Conservation (phyloP, 805 yeast species). For the Myxozyma mucilagina region DNA sequence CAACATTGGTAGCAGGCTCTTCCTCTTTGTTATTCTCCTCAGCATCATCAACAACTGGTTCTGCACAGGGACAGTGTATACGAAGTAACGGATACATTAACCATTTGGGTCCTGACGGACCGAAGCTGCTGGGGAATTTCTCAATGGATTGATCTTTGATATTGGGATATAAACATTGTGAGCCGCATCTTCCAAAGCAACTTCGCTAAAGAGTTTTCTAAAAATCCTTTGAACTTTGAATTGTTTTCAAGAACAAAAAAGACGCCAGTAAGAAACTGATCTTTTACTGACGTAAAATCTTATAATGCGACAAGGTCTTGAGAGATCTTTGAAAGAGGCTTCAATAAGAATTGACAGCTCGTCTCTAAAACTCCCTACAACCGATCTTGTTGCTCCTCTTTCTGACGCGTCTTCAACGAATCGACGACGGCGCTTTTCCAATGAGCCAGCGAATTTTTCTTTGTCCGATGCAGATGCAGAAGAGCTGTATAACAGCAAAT, state of each 20-base stretch:
- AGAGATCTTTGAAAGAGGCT: constrained; percentile 19
- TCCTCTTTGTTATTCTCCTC: background rate
- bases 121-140: background rate
- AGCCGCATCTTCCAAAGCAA: background rate
- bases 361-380: constrained; percentile 10
- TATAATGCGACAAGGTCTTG: constrained; percentile 13
- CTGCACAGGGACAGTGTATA: constrained; percentile 33
- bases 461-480: constrained; percentile 15
- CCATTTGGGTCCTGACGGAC: background rate
- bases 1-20: background rate
- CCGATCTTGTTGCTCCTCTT: constrained; percentile 23
- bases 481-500: constrained; percentile 11
- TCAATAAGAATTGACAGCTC: constrained; percentile 16
- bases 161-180: background rate
- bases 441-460: background rate
- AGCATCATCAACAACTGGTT: constrained; percentile 17
- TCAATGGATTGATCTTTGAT: background rate
- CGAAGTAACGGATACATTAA: constrained; percentile 14
- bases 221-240: background rate
- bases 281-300: background rate
- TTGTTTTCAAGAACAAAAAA: background rate
- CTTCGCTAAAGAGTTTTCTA: background rate
- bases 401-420: background rate
- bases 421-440: background rate
- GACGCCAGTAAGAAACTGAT: background rate